Percentiles rank a stretch among this genome's conserved stretches.
phyloP scores from a whole-genome alignment of 2,329 filamentous ascomycete genomes.

The Xylariaceae sp. region DNA sequence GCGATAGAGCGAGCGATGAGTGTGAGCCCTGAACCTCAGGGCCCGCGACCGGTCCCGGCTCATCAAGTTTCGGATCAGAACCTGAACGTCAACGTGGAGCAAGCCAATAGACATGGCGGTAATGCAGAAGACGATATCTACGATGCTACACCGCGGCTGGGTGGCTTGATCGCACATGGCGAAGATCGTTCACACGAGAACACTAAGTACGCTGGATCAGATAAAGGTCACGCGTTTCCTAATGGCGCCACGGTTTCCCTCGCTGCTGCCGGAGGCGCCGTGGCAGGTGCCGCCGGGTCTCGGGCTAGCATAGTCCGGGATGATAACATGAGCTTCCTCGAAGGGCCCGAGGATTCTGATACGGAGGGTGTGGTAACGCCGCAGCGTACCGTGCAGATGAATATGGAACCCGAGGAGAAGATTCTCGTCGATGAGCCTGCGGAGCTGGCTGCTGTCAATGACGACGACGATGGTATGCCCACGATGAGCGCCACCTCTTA shows the following conservation, averaged over 20 bases:
- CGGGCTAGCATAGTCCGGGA: neutral
- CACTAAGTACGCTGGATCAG: conserved; percentile 19
- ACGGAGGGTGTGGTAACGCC: conserved; percentile 1
- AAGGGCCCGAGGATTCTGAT: conserved; percentile 12
- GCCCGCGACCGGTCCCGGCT: conserved; percentile 7
- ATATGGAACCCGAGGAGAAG: conserved; percentile 31
- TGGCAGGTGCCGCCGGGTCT: neutral
- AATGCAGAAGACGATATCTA: conserved; percentile 23
- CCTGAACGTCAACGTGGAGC: conserved; percentile 23
- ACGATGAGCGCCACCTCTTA: conserved; percentile 52
- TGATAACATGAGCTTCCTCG: conserved; percentile 10
- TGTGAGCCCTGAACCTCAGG: conserved; percentile 23
- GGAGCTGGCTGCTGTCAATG: conserved; percentile 25
- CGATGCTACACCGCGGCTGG: conserved; percentile 23
- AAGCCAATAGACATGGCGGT: conserved; percentile 14
- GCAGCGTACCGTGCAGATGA: conserved; percentile 6
- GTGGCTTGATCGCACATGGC: conserved; percentile 1
- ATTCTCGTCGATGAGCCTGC: conserved; percentile 28
- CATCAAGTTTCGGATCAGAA: conserved; percentile 22
- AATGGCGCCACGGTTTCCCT: conserved; percentile 9
- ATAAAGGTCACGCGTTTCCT: conserved; percentile 9
- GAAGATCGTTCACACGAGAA: conserved; percentile 8
- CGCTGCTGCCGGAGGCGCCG: conserved; percentile 5
- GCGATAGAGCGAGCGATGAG: conserved; percentile 14
- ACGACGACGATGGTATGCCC: conserved; percentile 36